A percentile compares a stretch with the other conserved stretches of the same genome.
Conservation (phyloP, 495 filamentous ascomycete species). For the Cudoniella acicularis region DNA sequence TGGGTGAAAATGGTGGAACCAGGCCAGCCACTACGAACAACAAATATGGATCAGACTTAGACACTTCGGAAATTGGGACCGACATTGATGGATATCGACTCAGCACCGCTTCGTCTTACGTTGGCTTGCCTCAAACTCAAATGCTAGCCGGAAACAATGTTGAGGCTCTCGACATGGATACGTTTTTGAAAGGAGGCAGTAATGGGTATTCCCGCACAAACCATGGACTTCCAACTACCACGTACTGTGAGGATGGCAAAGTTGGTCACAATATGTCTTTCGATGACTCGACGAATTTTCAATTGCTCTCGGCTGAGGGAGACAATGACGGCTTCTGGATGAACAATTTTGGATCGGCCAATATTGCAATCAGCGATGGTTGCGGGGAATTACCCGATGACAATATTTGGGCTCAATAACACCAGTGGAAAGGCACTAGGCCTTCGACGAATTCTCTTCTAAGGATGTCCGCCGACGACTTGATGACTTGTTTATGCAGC, state of each 20-base stretch:
- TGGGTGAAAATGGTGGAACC: slow-evolving; percentile 7
- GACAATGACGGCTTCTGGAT: slow-evolving; percentile 28
- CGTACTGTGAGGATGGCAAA: slow-evolving; percentile 10
- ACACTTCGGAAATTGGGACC: slow-evolving; percentile 23
- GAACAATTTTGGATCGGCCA: slow-evolving; percentile 15
- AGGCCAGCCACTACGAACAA: slow-evolving; percentile 15
- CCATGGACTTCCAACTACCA: slow-evolving; percentile 10
- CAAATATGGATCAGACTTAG: slow-evolving; percentile 27
- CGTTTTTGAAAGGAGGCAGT: slow-evolving; percentile 34
- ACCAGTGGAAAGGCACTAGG: slow-evolving; percentile 26
- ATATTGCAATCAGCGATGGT: slow-evolving; percentile 12
- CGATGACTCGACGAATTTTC: slow-evolving; percentile 17
- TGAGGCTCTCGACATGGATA: slow-evolving; percentile 50
- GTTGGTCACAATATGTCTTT: slow-evolving; percentile 1
- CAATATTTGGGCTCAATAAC: slow-evolving; percentile 30
- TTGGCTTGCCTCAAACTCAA: slow-evolving; percentile 46
- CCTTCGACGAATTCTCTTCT: slow-evolving; percentile 25
- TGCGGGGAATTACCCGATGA: slow-evolving; percentile 15
- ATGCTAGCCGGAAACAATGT: slow-evolving; percentile 48
- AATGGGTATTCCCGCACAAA: slow-evolving; percentile 6
- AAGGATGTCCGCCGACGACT: slow-evolving; percentile 25
- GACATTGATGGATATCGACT: slow-evolving; percentile 36
- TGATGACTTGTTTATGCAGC: slow-evolving; percentile 19
- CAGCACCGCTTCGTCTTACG: slow-evolving; percentile 53
- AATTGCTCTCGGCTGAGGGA: slow-evolving; percentile 15